A percentile compares a stretch with the other conserved stretches of the same genome.
These are phyloP conservation scores for Barnettozyma pratensis DNA, from an alignment of 805 yeast species.

Conservation along the genomic window DNA sequence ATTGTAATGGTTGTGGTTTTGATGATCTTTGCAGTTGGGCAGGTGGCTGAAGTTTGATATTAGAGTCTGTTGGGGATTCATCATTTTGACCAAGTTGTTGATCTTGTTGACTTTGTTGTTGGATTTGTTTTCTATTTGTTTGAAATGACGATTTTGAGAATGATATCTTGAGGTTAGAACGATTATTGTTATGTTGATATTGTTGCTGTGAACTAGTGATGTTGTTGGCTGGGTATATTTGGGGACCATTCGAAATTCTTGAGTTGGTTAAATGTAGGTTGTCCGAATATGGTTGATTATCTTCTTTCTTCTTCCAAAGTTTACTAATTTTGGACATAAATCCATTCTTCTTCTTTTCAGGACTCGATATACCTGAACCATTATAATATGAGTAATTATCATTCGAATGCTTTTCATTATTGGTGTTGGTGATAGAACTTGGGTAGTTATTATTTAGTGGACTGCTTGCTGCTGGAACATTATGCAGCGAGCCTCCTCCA, in stretches of 20 bases:
- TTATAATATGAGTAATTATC: not conserved
- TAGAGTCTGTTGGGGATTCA: not conserved
- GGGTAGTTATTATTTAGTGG: not conserved
- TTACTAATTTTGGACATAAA: constrained; percentile 30
- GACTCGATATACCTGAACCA: constrained; percentile 12
- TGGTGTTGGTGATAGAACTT: not conserved
- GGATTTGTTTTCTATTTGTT: not conserved
- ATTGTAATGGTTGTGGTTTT: not conserved
- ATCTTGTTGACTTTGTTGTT: not conserved
- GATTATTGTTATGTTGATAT: not conserved
- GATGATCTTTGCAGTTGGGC: not conserved
- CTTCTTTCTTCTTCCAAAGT: constrained; percentile 26
- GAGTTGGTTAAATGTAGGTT: constrained; percentile 1
- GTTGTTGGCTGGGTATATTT: not conserved
- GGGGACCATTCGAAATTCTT: constrained; percentile 2
- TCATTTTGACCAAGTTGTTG: not conserved
- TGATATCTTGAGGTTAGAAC: not conserved
- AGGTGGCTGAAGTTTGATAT: not conserved
- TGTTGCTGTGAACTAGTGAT: not conserved
- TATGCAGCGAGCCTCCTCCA: not conserved
- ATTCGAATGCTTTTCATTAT: not conserved
- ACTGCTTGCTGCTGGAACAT: not conserved
- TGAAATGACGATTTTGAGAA: not conserved
- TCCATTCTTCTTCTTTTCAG: constrained; percentile 26
- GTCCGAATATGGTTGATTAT: not conserved